Evolutionary conservation across 805 yeast species (phyloP).

Genomic region (Kazachstania africana): DNA sequence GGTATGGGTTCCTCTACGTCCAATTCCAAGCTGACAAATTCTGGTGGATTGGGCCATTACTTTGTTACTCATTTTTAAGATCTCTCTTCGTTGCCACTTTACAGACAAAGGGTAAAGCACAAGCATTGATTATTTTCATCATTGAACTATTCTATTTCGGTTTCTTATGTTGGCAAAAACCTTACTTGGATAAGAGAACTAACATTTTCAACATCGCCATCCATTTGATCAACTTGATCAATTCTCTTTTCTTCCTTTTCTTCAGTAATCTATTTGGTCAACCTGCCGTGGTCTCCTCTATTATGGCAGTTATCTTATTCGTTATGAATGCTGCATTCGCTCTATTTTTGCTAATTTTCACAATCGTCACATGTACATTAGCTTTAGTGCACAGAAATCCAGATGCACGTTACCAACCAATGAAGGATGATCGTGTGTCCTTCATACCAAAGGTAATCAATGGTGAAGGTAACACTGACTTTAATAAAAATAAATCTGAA

Average conservation of each 20-base stretch:
- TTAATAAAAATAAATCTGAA: conserved; percentile 17
- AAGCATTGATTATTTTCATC: conserved; percentile 64
- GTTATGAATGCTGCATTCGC: conserved; percentile 85
- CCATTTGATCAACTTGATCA: conserved; percentile 65
- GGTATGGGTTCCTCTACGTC: conserved; percentile 85
- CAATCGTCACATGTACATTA: conserved; percentile 75
- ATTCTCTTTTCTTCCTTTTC: conserved; percentile 78
- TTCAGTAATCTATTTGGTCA: conserved; percentile 76
- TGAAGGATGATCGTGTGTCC: conserved; percentile 94
- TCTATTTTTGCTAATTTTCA: conserved; percentile 66
- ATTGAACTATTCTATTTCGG: conserved; percentile 64
- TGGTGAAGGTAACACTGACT: conserved; percentile 14
- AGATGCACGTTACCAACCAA: conserved; percentile 88
- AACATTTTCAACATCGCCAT: conserved; percentile 87
- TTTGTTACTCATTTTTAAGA: conserved; percentile 58
- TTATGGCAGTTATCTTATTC: conserved; percentile 84
- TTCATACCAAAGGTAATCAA: conserved; percentile 63
- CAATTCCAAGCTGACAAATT: conserved; percentile 82
- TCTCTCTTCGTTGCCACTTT: conserved; percentile 79
- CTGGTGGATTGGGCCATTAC: conserved; percentile 62
- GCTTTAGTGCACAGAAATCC: conserved; percentile 86
- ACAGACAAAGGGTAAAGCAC: conserved; percentile 71
- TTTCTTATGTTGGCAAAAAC: conserved; percentile 58
- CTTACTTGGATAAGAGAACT: conserved; percentile 90
- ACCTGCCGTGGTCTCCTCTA: conserved; percentile 80